Percentiles rank a stretch among this genome's conserved stretches.
phyloP scores from a whole-genome alignment of 1,284 basidiomycete species.

The Cerrena zonata region DNA sequence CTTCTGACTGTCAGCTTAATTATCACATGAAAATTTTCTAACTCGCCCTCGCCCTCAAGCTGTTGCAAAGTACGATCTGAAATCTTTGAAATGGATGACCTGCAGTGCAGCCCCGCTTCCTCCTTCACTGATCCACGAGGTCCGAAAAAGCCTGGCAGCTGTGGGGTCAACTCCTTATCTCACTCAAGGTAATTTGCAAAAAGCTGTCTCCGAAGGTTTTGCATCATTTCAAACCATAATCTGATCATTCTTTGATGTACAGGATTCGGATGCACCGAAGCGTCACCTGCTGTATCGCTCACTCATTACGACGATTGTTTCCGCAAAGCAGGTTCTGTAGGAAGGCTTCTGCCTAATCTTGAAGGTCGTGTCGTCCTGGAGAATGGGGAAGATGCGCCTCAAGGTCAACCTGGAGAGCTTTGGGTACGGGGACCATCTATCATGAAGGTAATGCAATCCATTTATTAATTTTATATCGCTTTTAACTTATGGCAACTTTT shows the following conservation, averaged over 20 bases:
- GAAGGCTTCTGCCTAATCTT: slow-evolving; percentile 42
- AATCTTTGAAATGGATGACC: slow-evolving; percentile 49
- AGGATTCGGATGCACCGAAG: slow-evolving; percentile 36
- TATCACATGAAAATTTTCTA: neutral
- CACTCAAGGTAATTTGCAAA: slow-evolving; percentile 37
- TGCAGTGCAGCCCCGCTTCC: slow-evolving; percentile 77
- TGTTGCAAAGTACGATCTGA: slow-evolving; percentile 67
- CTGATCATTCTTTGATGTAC: neutral
- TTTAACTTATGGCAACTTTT: too few relatives aligned
- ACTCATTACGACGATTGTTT: slow-evolving; percentile 4
- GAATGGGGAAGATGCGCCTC: slow-evolving; percentile 24
- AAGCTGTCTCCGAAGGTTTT: too few relatives aligned
- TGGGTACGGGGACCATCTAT: slow-evolving; percentile 14
- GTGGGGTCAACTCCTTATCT: slow-evolving; percentile 29
- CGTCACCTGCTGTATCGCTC: slow-evolving; percentile 24
- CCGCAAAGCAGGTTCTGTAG: slow-evolving; percentile 27
- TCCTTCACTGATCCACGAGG: slow-evolving; percentile 48
- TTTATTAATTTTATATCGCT: too few relatives aligned
- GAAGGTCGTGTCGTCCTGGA: slow-evolving; percentile 42
- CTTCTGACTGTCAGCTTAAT: neutral
- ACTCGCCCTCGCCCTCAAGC: slow-evolving; percentile 30
- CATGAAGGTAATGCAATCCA: slow-evolving; percentile 12
- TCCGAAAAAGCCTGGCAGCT: slow-evolving; percentile 34
- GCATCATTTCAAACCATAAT: neutral
- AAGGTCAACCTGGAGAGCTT: slow-evolving; percentile 13